These are phyloP conservation scores for Crithidia fasciculata DNA, from an alignment of 208 protist species.

Conservation along the genomic window DNA sequence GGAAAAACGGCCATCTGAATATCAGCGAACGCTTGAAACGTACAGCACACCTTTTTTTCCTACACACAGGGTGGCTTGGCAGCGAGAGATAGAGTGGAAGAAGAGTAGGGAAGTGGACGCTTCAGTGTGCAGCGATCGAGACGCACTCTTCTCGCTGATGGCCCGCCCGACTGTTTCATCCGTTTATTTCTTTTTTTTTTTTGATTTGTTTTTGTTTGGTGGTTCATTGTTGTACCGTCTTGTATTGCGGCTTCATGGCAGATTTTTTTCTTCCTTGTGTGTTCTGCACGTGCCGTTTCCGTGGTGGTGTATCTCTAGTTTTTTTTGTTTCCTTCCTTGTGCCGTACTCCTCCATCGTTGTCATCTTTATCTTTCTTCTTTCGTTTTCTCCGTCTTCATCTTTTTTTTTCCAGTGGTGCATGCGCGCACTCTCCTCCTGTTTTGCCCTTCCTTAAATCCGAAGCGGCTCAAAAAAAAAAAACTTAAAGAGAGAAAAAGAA, in stretches of 20 bases:
- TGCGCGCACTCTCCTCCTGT: not conserved
- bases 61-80: no score
- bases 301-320: no score
- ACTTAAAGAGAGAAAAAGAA: not conserved
- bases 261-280: no score
- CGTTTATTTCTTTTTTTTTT: constrained; percentile 10
- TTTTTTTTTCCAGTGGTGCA: constrained; percentile 5
- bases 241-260: no score
- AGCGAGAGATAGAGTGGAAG: no score
- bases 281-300: no score
- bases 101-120: no score
- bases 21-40: no score
- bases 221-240: constrained; percentile 3
- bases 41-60: no score
- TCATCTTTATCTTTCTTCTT: constrained; percentile 4
- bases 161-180: constrained; percentile 1
- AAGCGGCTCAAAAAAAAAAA: constrained; percentile 1
- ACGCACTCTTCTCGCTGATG: not conserved
- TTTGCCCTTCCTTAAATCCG: not conserved
- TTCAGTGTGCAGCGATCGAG: not conserved
- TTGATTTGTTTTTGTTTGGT: constrained; percentile 7
- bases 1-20: no score
- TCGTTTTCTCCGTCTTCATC: not conserved
- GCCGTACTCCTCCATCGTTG: not conserved
- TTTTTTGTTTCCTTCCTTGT: no score